Evolutionary conservation across 768 basidiomycete genomes (phyloP).

Genomic region (Podaxis rugospora): DNA sequence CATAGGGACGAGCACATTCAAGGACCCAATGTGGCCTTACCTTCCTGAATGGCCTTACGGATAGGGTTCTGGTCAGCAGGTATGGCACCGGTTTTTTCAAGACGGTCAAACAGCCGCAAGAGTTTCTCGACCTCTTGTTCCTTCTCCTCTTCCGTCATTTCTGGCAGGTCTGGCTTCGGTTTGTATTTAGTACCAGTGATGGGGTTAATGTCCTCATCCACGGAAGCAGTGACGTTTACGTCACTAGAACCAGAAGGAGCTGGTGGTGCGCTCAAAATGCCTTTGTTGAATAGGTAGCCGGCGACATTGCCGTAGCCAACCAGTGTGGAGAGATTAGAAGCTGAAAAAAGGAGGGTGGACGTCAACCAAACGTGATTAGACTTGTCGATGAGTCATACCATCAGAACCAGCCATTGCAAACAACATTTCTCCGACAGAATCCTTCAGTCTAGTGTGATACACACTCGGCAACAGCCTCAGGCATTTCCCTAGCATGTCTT

Average conservation of each 20-base stretch:
- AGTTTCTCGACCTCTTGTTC: slow-evolving; percentile 90
- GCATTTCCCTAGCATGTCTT: slow-evolving; percentile 74
- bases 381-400: slow-evolving; percentile 26
- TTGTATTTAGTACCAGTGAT: slow-evolving; percentile 75
- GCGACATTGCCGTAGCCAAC: slow-evolving; percentile 96
- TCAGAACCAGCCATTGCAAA: slow-evolving; percentile 81
- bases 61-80: slow-evolving; percentile 67
- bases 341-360: slow-evolving; percentile 25
- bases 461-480: slow-evolving; percentile 73
- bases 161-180: slow-evolving; percentile 30
- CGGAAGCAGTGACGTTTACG: slow-evolving; percentile 27
- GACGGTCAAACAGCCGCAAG: slow-evolving; percentile 85
- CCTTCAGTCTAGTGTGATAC: slow-evolving; percentile 69
- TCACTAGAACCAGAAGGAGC: slow-evolving; percentile 23
- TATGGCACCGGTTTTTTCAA: slow-evolving; percentile 73
- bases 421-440: slow-evolving; percentile 81
- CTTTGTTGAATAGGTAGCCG: slow-evolving; percentile 91
- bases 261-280: slow-evolving; percentile 64
- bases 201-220: slow-evolving; percentile 62
- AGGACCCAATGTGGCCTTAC: slow-evolving; percentile 17
- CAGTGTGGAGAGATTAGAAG: slow-evolving; percentile 65
- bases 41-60: slow-evolving; percentile 57
- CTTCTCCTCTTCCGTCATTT: slow-evolving; percentile 96
- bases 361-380: not conserved
- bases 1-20: not conserved